Base-by-base conservation (phyloP, 352 stramenopile species). In the Phytophthora podocarpi region DNA sequence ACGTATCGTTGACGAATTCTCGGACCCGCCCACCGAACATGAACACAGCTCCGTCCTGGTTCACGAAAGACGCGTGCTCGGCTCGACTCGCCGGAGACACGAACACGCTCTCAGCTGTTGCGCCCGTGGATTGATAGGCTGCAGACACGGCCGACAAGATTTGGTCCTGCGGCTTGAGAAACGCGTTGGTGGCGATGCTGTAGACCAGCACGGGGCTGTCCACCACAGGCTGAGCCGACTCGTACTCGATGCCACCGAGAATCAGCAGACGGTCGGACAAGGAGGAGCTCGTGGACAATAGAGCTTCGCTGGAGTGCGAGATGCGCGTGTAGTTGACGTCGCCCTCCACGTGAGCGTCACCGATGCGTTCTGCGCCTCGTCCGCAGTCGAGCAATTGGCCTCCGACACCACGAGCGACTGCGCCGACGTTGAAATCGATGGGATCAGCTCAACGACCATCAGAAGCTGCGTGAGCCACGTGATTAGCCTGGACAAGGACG, bases 161-260 rank as follows among this genome's bases (percentile, higher is more conserved):
- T 15, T 74, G 58, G 64, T 91, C 81, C 28, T 68, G 45, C 0
- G 79, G 75, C 4, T 69, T 64, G 5, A 56, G 32, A 53, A 88
- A 91, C 1, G 28, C 20, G 56, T 87, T 82, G 3, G 67, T 53
- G 6, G 52, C 30, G 20, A 82, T 54, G 28, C 76, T 52, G 59
- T 77, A 91, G 23, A 89, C 74, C n/a, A 89, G 60, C 21, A 83
- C 72, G 30, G 80, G 76, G 31, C 67, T 82, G 47, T 64, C 54
- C 9, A 89, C 78, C 2, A 85, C 75, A 4, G 82, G 82, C 62
- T 91, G 82, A 20, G 80, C 74, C 0, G 80, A 89, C 55, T 90
- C 82, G 66, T 85, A 90, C 52, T 78, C 80, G 36, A 90, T 87
- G 28, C 80, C 82, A 7, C 82, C 82, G 23, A 90, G 69, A n/a